A percentile compares a stretch with the other conserved stretches of the same genome.
Conservation (phyloP, 2,329 filamentous ascomycete genomes). For the Trichoderma simmonsii region DNA sequence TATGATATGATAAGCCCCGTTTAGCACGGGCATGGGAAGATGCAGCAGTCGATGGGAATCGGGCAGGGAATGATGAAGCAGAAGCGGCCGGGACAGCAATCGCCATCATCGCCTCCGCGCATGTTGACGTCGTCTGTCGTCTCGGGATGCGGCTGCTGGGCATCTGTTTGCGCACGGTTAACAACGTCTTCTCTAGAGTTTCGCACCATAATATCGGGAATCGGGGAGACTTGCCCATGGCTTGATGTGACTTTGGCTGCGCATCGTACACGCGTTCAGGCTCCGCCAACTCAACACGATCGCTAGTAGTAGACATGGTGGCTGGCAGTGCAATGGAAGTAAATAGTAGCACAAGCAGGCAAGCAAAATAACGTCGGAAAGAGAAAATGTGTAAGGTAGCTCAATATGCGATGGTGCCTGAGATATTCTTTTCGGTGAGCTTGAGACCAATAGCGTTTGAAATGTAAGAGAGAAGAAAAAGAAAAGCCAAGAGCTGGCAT, state of each 20-base stretch:
- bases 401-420: neutral
- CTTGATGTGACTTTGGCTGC: slow-evolving; percentile 12
- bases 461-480: neutral
- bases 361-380: neutral
- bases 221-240: slow-evolving; percentile 9
- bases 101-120: slow-evolving; percentile 24
- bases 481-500: neutral
- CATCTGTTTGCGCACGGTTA: neutral
- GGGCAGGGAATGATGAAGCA: slow-evolving; percentile 39
- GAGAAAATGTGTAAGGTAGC: neutral
- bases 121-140: slow-evolving; percentile 29
- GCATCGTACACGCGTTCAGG: neutral
- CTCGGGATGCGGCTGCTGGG: slow-evolving; percentile 23
- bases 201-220: neutral
- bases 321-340: neutral
- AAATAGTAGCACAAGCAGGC: neutral
- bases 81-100: slow-evolving; percentile 34
- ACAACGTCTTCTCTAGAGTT: too few relatives aligned
- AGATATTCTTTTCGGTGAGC: neutral
- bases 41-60: slow-evolving; percentile 36
- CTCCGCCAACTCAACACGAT: neutral
- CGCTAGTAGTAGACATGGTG: neutral
- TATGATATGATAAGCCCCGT: neutral
- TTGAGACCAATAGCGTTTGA: neutral
- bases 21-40: slow-evolving; percentile 30